These are phyloP conservation scores for Beauveria sp. DNA, from an alignment of 2,329 filamentous ascomycete species.

Conservation along the genomic window DNA sequence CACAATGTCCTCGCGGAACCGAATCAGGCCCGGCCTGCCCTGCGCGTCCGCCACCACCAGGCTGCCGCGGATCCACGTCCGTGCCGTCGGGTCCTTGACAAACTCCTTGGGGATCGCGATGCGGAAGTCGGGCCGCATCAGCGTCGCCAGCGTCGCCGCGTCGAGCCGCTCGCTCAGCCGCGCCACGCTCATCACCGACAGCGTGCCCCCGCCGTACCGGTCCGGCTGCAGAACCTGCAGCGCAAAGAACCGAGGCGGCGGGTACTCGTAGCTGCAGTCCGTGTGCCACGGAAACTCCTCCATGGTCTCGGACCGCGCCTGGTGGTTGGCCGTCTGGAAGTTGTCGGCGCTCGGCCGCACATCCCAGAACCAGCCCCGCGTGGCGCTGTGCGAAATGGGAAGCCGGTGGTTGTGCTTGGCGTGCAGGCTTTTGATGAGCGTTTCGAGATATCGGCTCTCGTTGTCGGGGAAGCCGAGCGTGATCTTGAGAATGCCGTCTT, in stretches of 20 bases:
- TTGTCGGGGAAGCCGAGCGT: constrained; percentile 24
- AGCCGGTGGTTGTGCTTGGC: constrained; percentile 25
- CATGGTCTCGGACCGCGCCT: constrained; percentile 35
- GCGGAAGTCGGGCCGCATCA: constrained; percentile 22
- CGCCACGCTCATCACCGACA: constrained; percentile 29
- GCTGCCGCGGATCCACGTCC: constrained; percentile 17
- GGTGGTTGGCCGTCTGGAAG: constrained; percentile 23
- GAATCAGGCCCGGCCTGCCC: constrained; percentile 16
- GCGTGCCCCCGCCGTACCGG: constrained; percentile 30
- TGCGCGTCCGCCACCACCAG: constrained; percentile 13
- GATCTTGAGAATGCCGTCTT: constrained; percentile 28
- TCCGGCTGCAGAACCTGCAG: constrained; percentile 35
- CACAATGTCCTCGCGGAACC: constrained; percentile 26
- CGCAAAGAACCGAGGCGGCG: constrained; percentile 30
- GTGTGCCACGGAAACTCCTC: constrained; percentile 36
- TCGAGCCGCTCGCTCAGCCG: constrained; percentile 21
- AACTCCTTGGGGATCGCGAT: constrained; percentile 28
- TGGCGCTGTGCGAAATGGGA: constrained; percentile 33
- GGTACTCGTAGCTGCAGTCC: constrained; percentile 34
- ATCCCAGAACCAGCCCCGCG: constrained; percentile 37
- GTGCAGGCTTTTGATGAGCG: constrained; percentile 26
- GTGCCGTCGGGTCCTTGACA: constrained; percentile 19
- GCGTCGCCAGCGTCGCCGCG: constrained; percentile 12
- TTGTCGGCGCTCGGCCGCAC: constrained; percentile 23
- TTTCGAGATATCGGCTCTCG: constrained; percentile 26